Conservation (phyloP, 495 filamentous ascomycete genomes). For the Penicillium angulare region DNA sequence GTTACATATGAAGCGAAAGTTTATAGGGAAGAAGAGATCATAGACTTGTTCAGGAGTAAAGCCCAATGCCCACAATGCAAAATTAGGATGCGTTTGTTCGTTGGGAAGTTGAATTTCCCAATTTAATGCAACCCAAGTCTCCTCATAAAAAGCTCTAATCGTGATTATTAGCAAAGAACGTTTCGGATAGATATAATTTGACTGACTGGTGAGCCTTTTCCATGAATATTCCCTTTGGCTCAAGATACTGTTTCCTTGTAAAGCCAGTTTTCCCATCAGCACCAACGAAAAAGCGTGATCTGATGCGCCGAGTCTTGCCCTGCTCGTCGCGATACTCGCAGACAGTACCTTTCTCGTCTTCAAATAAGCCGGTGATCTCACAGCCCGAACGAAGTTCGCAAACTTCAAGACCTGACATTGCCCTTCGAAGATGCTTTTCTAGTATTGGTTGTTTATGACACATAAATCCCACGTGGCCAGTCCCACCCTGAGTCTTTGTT, state of each 20-base stretch:
- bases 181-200: too few relatives aligned
- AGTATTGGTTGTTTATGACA: constrained; percentile 20
- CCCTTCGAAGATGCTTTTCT: constrained; percentile 26
- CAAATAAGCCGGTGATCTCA: too few relatives aligned
- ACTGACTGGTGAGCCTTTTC: constrained; percentile 25
- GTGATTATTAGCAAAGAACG: too few relatives aligned
- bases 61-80: constrained; percentile 49
- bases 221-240: constrained; percentile 39
- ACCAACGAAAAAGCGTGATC: constrained; percentile 40
- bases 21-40: constrained; percentile 48
- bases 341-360: too few relatives aligned
- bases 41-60: constrained; percentile 49
- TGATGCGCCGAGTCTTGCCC: too few relatives aligned
- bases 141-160: constrained; percentile 47
- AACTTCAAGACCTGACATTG: too few relatives aligned
- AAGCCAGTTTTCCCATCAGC: constrained; percentile 54
- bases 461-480: constrained; percentile 12
- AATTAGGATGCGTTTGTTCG: constrained; percentile 45
- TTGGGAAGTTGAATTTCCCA: constrained; percentile 46
- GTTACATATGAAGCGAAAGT: constrained; percentile 48
- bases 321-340: too few relatives aligned
- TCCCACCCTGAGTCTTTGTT: constrained; percentile 10
- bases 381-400: too few relatives aligned
- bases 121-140: constrained; percentile 53
- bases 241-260: constrained; percentile 49